Base-by-base conservation (phyloP, 169 alveolate species). In the Plasmodium fragile region DNA sequence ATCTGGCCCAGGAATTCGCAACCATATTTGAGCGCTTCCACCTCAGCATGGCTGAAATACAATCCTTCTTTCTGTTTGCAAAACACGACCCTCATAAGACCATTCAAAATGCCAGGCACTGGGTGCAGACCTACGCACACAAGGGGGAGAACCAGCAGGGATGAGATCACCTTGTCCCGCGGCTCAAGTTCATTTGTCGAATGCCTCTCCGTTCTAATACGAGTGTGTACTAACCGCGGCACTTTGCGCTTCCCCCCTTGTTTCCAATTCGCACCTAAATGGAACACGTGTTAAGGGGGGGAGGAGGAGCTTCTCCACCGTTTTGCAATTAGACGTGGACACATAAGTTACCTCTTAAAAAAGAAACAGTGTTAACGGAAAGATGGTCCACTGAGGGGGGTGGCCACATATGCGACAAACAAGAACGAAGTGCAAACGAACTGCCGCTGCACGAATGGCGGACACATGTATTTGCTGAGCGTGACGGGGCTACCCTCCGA, bases 21-120 rank as follows among this genome's bases (percentile, higher is more conserved):
- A 93, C 59, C 30, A 52, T 92, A 71, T 84, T 95, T 34, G 79
- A 94, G 30, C 82, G 92, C 6, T 78, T 92, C 32, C 91, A 93
- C 16, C 59, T 96, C n/a, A 94, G 96, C 28, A 96, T 97, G 98
- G 98, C 98, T 3, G 97, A 97, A 80, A 93, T 97, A 4, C 97
- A 97, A 65, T 97, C 98, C 4, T 96, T 95, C 94, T 95, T 97
- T 83, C 90, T 96, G 32, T 96, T 96, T 82, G 93, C 95, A 65
- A 90, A 92, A 55, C 95, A 94, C 8, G 96, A 94, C 49, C 90
- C 96, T 7, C 49, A 75, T 18, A 92, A 95, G 81, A 96, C 97
- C 28, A 36, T 95, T 36, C 82, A 92, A 45, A 93, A 92, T 93
- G 97, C 97, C 2, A 72, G 70, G 34, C 93, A 92, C 6, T 95